Percentiles rank a stretch among this genome's conserved stretches.
phyloP scores from a whole-genome alignment of 805 yeast genomes.

The Kuraishia molischiana region DNA sequence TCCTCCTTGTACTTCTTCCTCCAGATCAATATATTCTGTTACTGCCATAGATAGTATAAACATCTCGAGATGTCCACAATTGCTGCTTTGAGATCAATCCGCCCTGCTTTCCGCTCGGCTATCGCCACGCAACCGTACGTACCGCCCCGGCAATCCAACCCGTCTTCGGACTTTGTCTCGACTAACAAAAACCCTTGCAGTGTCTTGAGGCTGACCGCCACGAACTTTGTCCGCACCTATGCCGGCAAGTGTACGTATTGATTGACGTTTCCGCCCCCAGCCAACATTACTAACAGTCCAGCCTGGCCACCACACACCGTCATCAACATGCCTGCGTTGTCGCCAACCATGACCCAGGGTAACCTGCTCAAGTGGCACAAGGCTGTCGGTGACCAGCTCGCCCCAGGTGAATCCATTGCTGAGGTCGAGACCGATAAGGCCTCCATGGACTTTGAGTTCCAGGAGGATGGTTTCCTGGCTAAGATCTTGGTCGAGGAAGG shows the following conservation, averaged over 20 bases:
- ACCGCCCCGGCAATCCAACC: too few species aligned
- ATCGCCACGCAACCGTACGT: constrained; percentile 1
- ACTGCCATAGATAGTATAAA: too few species aligned
- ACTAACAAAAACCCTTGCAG: constrained; percentile 4
- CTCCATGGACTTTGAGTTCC: constrained; percentile 96
- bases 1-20: too few species aligned
- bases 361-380: constrained; percentile 86
- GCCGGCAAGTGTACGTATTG: constrained; percentile 11
- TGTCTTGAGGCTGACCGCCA: constrained; percentile 7
- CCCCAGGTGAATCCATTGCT: constrained; percentile 91
- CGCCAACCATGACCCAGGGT: constrained; percentile 99
- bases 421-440: constrained; percentile 98
- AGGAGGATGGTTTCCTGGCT: constrained; percentile 91
- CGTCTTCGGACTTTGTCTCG: too few species aligned
- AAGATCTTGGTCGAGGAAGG: constrained; percentile 80
- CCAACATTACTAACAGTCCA: constrained; percentile 5
- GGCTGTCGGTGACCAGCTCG: constrained; percentile 75
- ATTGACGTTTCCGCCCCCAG: too few species aligned
- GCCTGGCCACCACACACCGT: constrained; percentile 53
- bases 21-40: too few species aligned
- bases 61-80: constrained; percentile 18
- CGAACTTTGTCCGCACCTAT: constrained; percentile 12
- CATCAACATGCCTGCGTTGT: constrained; percentile 95
- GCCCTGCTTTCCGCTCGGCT: constrained; percentile 14
- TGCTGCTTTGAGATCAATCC: constrained; percentile 19